These are phyloP conservation scores for Fusarium falciforme DNA, from an alignment of 2,329 filamentous ascomycete genomes.

Conservation along the genomic window DNA sequence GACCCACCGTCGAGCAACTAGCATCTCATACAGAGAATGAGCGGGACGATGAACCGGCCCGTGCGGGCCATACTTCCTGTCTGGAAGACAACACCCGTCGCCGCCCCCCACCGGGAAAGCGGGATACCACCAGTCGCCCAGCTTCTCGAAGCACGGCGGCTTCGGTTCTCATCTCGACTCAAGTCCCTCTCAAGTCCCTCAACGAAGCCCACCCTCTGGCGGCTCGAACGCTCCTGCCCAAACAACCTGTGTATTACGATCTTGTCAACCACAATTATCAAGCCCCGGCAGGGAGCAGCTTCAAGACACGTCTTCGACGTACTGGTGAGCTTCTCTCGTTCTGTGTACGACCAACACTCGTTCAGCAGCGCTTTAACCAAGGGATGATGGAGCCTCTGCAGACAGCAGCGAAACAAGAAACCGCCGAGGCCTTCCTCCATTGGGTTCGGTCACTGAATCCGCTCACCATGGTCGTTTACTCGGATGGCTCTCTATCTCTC, in stretches of 20 bases:
- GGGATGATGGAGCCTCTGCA: too few species aligned
- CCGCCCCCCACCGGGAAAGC: constrained; percentile 15
- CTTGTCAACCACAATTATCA: constrained; percentile 20
- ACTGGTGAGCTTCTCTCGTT: constrained; percentile 9
- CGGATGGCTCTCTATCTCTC: too few species aligned
- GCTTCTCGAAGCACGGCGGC: constrained; percentile 16
- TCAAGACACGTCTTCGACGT: constrained; percentile 11
- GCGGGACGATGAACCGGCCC: background rate
- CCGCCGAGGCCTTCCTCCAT: too few species aligned
- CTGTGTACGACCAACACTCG: background rate
- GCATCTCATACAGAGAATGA: too few species aligned
- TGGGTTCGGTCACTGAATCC: too few species aligned
- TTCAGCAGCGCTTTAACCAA: background rate
- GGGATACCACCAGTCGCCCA: constrained; percentile 2
- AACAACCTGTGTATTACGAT: background rate
- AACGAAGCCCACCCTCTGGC: constrained; percentile 28
- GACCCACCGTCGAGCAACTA: too few species aligned
- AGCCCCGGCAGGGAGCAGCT: background rate
- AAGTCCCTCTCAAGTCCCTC: background rate
- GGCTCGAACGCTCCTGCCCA: constrained; percentile 1
- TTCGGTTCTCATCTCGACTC: constrained; percentile 10
- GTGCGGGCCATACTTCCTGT: background rate
- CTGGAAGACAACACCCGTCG: constrained; percentile 8
- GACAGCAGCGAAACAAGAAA: too few species aligned
- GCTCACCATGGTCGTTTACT: too few species aligned